These are phyloP conservation scores for Hamigera avellanea DNA, from an alignment of 495 filamentous ascomycete genomes.

Conservation along the genomic window DNA sequence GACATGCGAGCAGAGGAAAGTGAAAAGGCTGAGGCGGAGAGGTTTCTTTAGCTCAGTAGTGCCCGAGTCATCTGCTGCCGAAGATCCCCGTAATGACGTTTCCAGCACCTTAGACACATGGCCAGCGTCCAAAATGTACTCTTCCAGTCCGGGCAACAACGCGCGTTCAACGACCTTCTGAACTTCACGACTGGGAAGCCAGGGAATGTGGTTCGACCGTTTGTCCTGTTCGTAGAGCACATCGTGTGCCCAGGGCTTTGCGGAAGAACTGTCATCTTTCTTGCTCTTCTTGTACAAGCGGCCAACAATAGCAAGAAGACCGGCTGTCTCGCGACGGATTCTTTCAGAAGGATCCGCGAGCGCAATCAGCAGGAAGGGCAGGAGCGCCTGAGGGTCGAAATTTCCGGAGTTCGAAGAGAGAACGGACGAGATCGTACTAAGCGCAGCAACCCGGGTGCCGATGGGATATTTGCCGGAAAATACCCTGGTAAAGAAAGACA, in stretches of 20 bases:
- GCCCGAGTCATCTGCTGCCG: constrained; percentile 20
- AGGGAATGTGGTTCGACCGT: constrained; percentile 37
- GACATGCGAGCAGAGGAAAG: constrained; percentile 66
- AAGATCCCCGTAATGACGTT: constrained; percentile 38
- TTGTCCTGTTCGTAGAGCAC: constrained; percentile 44
- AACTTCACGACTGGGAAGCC: constrained; percentile 46
- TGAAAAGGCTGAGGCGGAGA: constrained; percentile 50
- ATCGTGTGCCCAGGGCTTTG: constrained; percentile 38
- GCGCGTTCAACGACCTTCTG: constrained; percentile 49
- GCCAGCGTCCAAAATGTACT: constrained; percentile 63
- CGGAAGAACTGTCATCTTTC: constrained; percentile 16
- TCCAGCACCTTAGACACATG: constrained; percentile 51
- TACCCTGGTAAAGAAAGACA: constrained; percentile 65
- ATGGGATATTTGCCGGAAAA: constrained; percentile 63
- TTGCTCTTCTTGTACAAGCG: constrained; percentile 35
- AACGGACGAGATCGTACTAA: constrained; percentile 44
- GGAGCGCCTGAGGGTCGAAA: constrained; percentile 62
- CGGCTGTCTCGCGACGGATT: constrained; percentile 63
- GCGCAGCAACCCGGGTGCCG: constrained; percentile 52
- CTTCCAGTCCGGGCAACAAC: constrained; percentile 63
- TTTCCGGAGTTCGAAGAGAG: constrained; percentile 35
- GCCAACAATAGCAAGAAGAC: constrained; percentile 40
- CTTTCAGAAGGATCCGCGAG: constrained; percentile 61
- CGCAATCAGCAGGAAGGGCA: constrained; percentile 66
- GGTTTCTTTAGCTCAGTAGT: constrained; percentile 52